Percentiles rank a stretch among this genome's conserved stretches.
Conservation (phyloP, 805 yeast species). For the Wickerhamomyces chaumierensis region DNA sequence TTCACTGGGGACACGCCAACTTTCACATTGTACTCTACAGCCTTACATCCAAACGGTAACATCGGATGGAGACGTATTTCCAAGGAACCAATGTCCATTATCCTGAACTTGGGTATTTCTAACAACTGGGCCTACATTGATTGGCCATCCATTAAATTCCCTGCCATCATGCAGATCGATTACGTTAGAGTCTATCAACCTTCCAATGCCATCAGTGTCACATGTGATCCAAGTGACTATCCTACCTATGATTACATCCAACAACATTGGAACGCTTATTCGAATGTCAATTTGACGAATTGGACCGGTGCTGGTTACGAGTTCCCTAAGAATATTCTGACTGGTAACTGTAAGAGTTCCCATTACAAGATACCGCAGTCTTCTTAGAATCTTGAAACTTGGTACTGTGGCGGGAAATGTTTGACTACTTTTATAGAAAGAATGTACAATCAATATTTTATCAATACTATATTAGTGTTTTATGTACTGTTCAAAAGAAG, state of each 20-base stretch:
- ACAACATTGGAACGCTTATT: constrained; percentile 57
- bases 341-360: constrained; percentile 35
- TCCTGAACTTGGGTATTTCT: constrained; percentile 83
- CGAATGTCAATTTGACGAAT: constrained; percentile 53
- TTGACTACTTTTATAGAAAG: no score
- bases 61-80: constrained; percentile 72
- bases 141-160: constrained; percentile 76
- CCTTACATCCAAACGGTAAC: constrained; percentile 87
- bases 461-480: no score
- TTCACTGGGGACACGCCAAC: constrained; percentile 75
- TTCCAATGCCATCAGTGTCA: constrained; percentile 38
- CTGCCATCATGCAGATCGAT: constrained; percentile 66
- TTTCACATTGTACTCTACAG: constrained; percentile 56
- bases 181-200: constrained; percentile 93
- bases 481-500: no score
- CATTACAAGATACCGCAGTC: no score
- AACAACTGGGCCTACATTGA: constrained; percentile 90
- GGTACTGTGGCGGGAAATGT: no score
- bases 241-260: constrained; percentile 83
- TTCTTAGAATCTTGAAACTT: no score
- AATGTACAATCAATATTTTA: no score
- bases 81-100: constrained; percentile 87
- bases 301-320: constrained; percentile 72
- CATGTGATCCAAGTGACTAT: constrained; percentile 79
- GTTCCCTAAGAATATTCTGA: constrained; percentile 51